Evolutionary conservation across 495 filamentous ascomycete genomes (phyloP).

Genomic region (Pseudomonodictys pantanalensis): DNA sequence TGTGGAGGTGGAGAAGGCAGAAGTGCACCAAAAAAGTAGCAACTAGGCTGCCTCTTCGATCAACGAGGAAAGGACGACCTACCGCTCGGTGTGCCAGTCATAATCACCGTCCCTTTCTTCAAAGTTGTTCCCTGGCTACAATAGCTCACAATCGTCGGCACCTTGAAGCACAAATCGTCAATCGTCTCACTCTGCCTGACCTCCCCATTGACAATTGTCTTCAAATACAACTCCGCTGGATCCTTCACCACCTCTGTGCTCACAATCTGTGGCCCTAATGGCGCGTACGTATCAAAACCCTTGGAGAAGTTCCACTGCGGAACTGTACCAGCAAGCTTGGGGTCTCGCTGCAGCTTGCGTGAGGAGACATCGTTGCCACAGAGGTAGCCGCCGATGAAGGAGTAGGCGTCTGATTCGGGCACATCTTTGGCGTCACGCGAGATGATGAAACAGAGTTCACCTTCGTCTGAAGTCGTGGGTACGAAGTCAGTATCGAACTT

Average conservation of each 20-base stretch:
- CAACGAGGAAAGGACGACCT: too few species aligned
- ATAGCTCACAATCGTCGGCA: constrained; percentile 38
- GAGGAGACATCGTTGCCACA: constrained; percentile 52
- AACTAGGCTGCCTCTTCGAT: too few species aligned
- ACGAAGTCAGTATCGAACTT: too few species aligned
- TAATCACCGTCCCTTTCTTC: constrained; percentile 38
- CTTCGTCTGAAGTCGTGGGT: too few species aligned
- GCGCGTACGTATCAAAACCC: constrained; percentile 42
- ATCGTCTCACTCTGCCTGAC: constrained; percentile 42
- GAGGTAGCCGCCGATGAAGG: constrained; percentile 51
- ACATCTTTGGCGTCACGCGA: constrained; percentile 50
- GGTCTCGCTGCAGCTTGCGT: constrained; percentile 48
- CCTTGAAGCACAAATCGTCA: constrained; percentile 44
- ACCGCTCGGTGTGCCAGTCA: constrained; percentile 39
- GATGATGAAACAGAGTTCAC: constrained; percentile 50
- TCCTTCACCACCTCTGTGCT: constrained; percentile 35
- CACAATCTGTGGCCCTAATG: constrained; percentile 44
- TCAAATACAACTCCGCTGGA: constrained; percentile 35
- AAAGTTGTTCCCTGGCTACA: constrained; percentile 37
- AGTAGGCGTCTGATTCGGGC: constrained; percentile 42
- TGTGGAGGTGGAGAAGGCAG: too few species aligned
- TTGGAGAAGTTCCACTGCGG: constrained; percentile 43
- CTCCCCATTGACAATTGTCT: constrained; percentile 46
- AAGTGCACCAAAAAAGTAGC: too few species aligned
- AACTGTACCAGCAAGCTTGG: constrained; percentile 39